A percentile compares a stretch with the other conserved stretches of the same genome.
Evolutionary conservation across 2,329 filamentous ascomycete genomes (phyloP).

Genomic region (Nakataea oryzae): DNA sequence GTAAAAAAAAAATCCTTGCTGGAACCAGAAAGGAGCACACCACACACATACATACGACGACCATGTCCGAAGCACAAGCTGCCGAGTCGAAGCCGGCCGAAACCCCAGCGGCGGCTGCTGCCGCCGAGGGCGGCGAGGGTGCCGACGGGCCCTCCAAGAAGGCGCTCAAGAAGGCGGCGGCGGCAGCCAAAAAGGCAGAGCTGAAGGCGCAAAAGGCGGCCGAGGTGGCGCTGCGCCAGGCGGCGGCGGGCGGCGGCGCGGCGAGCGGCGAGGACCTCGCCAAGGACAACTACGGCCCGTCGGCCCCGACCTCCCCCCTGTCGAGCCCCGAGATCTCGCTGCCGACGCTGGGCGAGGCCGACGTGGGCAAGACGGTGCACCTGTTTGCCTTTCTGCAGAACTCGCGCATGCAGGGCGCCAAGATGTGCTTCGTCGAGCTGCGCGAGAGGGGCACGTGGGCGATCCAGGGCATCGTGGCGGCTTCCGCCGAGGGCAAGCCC

Average conservation of each 20-base stretch:
- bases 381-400: constrained; percentile 81
- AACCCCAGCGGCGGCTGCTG: neutral
- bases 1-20: too few relatives aligned
- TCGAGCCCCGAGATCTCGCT: constrained; percentile 45
- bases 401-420: constrained; percentile 76
- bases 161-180: constrained; percentile 73
- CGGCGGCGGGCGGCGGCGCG: constrained; percentile 55
- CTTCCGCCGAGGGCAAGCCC: constrained; percentile 44
- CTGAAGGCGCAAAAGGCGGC: constrained; percentile 63
- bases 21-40: neutral
- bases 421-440: constrained; percentile 84
- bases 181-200: constrained; percentile 82
- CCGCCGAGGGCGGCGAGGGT: constrained; percentile 16
- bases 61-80: constrained; percentile 2
- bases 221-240: constrained; percentile 49
- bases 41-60: neutral
- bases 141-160: constrained; percentile 58
- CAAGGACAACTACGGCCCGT: constrained; percentile 72
- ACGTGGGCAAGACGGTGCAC: constrained; percentile 61
- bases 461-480: constrained; percentile 71
- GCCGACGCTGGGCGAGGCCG: constrained; percentile 49
- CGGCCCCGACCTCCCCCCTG: constrained; percentile 36
- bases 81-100: constrained; percentile 1
- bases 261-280: constrained; percentile 56
- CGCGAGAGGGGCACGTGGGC: constrained; percentile 64